These are phyloP conservation scores for Cladosporium sp. DNA, from an alignment of 2,329 filamentous ascomycete genomes.

Conservation along the genomic window DNA sequence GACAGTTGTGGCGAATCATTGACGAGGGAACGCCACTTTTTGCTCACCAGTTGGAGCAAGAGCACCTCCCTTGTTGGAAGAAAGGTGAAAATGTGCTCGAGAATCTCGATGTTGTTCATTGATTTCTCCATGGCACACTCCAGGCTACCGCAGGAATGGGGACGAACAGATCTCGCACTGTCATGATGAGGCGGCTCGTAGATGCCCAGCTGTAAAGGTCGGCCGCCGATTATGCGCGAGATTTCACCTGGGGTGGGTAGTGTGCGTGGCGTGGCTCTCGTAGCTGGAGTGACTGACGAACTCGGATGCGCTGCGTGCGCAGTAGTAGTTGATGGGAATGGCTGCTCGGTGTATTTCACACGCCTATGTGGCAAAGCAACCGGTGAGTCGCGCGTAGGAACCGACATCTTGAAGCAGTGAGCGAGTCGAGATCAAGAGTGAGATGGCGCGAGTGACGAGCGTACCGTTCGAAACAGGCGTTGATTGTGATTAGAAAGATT, in stretches of 20 bases:
- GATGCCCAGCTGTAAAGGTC: neutral
- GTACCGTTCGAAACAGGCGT: neutral
- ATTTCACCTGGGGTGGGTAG: neutral
- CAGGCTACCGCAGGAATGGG: neutral
- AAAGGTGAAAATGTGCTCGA: slow-evolving; percentile 26
- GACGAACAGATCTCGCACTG: neutral
- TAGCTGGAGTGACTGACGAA: neutral
- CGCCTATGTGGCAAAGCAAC: neutral
- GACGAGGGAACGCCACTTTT: slow-evolving; percentile 24
- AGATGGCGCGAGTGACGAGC: neutral
- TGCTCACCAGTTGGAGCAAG: slow-evolving; percentile 22
- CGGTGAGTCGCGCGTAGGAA: neutral
- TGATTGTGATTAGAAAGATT: neutral
- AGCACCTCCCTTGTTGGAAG: slow-evolving; percentile 27
- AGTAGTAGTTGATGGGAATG: neutral
- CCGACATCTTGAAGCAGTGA: neutral
- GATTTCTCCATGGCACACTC: slow-evolving; percentile 26
- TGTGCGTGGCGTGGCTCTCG: neutral
- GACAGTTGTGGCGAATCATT: slow-evolving; percentile 28
- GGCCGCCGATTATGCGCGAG: neutral
- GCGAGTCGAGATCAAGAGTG: neutral
- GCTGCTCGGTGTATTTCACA: neutral
- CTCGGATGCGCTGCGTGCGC: neutral
- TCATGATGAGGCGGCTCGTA: no score
- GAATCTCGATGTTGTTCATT: slow-evolving; percentile 29